A percentile compares a stretch with the other conserved stretches of the same genome.
These are phyloP conservation scores for Aphanocladium album DNA, from an alignment of 2,329 filamentous ascomycete species.

Conservation along the genomic window DNA sequence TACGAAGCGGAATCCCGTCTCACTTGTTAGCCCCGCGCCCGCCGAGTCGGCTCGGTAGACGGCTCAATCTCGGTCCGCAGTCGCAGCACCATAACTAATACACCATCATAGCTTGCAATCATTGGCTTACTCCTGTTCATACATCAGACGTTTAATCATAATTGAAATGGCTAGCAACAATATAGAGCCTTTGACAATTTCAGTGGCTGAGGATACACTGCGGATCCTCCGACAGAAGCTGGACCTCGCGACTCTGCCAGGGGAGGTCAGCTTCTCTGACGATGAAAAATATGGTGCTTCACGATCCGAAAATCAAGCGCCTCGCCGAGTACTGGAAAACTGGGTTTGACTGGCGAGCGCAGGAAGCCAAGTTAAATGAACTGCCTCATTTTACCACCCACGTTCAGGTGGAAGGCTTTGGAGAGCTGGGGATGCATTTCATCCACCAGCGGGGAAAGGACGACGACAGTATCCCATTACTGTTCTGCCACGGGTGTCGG, in stretches of 20 bases:
- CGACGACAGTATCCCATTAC: conserved; percentile 53
- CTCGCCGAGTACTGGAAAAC: conserved; percentile 32
- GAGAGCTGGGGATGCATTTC: conserved; percentile 57
- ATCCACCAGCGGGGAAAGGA: conserved; percentile 51
- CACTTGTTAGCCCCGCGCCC: no score
- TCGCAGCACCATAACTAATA: no score
- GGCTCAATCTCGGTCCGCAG: no score
- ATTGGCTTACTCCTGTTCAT: no score
- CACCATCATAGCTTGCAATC: no score
- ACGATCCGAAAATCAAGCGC: conserved; percentile 28
- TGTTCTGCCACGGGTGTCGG: conserved; percentile 63
- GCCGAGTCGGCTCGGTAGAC: no score
- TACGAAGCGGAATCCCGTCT: no score
- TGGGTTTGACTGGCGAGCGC: conserved; percentile 57
- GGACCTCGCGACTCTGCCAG: neutral
- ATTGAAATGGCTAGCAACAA: no score
- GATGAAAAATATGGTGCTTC: conserved; percentile 29
- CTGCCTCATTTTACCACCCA: conserved; percentile 52
- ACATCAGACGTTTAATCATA: no score
- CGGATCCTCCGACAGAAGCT: neutral
- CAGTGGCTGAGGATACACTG: neutral
- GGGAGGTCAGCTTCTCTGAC: conserved; percentile 25
- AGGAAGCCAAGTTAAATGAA: conserved; percentile 55
- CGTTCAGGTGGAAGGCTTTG: conserved; percentile 54
- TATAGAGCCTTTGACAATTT: no score